Evolutionary conservation across 306 rosid genomes (phyloP).

Genomic region (Cicer yamashitae): DNA sequence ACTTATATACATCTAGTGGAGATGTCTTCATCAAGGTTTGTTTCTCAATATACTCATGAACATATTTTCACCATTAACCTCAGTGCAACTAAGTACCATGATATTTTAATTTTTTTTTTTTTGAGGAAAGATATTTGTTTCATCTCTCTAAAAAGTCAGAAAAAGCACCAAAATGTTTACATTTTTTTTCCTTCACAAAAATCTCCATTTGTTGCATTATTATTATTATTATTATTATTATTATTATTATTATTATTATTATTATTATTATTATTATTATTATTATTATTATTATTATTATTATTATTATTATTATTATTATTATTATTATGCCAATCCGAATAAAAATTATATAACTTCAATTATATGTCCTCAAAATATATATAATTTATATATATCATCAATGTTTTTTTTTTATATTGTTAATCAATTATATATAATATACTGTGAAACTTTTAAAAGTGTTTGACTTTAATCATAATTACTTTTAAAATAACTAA

Average conservation of each 20-base stretch:
- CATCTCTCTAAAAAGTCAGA: not conserved
- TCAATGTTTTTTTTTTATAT: no score
- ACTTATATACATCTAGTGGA: not conserved
- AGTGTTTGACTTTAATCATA: no score
- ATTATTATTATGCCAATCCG: slow-evolving; percentile 8
- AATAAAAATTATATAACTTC: slow-evolving; percentile 15
- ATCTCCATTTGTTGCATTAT: not conserved
- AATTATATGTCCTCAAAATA: slow-evolving; percentile 10
- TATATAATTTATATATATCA: no score
- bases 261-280: not conserved
- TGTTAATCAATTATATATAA: no score
- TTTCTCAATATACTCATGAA: not conserved
- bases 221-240: not conserved
- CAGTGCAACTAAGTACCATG: slow-evolving; percentile 37
- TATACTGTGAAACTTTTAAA: no score
- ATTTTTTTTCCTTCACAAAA: slow-evolving; percentile 1
- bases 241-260: not conserved
- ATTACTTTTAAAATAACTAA: no score
- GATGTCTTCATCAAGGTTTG: not conserved
- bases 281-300: not conserved
- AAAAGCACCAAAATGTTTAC: not conserved
- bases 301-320: not conserved
- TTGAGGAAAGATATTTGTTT: not conserved
- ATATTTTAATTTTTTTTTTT: not conserved
- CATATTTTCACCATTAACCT: slow-evolving; percentile 32